Evolutionary conservation across 768 basidiomycete species (phyloP), one percentile per base, ranked within the genome.

Genomic region (Naganishia vishniacii): DNA sequence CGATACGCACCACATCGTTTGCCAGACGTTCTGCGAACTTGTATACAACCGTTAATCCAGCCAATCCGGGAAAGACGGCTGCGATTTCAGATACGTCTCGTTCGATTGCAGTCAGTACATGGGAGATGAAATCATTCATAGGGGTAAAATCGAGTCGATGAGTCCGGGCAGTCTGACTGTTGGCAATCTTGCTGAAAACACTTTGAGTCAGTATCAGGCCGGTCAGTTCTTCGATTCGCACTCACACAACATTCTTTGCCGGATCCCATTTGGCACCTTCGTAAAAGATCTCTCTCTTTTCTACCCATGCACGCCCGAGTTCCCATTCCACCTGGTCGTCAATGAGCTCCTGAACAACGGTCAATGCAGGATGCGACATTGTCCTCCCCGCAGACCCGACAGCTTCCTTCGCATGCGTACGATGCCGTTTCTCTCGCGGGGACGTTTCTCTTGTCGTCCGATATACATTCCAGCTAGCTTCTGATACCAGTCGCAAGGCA

Each of bases 271-370:
- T 81, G 7, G 83, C 84, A 63, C 84, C 83, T 67, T 91, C 87
- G 76, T 94, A 97, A 70, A 98, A 91, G 23, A 97, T 85, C 75
- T 94, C 92, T 47, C 88, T 80, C 80, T 94, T 93, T 78, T 99
- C 93, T 0, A 89, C 86, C 90, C 94, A 99, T 18, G 93, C 86
- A 68, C 90, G 87, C 0, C 89, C 89, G 81, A 95, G 85, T 77
- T 94, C 93, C 89, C 89, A 93, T 63, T 90, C 65, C 4, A 45
- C 88, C 40, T 67, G 60, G 18, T 48, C 58, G 13, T 51, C 49
- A 3, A 56, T 56, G 23, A 56, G 37, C 7, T 56, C 53, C 37
- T 40, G 53, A 11, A 56, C 53, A 4, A 56, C 11, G 20, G 11
- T 56, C n/a, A 37, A 26, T 8, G 34, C 40, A 1, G 53, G 40